Conservation (phyloP, 345 rosid genomes). For the Eutrema heterophyllum region DNA sequence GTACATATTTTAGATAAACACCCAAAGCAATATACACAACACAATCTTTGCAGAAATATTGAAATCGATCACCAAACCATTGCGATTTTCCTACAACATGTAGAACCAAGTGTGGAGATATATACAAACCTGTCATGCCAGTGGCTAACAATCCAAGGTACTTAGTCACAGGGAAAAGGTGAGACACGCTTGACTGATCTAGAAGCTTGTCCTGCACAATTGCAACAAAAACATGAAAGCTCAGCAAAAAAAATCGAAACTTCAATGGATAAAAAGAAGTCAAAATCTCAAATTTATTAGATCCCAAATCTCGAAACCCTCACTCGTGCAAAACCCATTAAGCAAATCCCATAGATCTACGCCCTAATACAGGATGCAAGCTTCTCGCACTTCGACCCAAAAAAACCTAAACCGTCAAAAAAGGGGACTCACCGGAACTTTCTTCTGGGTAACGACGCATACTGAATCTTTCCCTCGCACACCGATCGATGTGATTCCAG, state of each 20-base stretch:
- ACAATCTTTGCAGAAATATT: background rate
- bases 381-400: background rate
- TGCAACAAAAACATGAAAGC: background rate
- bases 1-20: background rate
- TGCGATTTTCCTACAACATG: too few relatives aligned
- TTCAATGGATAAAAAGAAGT: background rate
- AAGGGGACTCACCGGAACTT: constrained; percentile 75
- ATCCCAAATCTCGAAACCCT: constrained; percentile 1
- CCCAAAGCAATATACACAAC: background rate
- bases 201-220: constrained; percentile 88
- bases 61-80: background rate
- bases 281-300: background rate
- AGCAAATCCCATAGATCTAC: background rate
- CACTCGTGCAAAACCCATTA: background rate
- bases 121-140: constrained; percentile 79
- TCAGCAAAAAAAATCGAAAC: background rate
- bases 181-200: constrained; percentile 92
- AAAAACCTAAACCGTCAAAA: background rate
- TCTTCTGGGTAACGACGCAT: constrained; percentile 97
- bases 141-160: constrained; percentile 91
- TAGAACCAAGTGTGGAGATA: too few relatives aligned
- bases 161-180: constrained; percentile 88
- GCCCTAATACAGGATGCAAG: background rate
- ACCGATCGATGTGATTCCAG: constrained; percentile 93
- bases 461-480: constrained; percentile 94